phyloP scores from a whole-genome alignment of 2,329 filamentous ascomycete genomes.

The Scortechinia acanthostroma region DNA sequence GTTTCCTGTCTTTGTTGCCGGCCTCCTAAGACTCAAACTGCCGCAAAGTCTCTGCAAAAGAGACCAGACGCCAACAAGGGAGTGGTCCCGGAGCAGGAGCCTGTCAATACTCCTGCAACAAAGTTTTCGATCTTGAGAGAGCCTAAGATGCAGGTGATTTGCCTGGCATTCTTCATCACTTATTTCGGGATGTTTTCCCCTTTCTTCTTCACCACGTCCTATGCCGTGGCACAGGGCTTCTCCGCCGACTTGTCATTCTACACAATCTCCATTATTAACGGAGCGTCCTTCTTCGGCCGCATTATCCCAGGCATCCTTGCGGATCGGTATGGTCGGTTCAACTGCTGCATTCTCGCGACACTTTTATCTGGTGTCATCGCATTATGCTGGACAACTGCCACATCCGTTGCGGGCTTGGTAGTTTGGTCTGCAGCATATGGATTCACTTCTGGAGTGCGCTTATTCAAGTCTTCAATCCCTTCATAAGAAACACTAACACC shows the following conservation, averaged over 20 bases:
- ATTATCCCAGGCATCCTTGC: constrained; percentile 22
- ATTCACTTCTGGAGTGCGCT: constrained; percentile 30
- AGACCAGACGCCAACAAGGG: constrained; percentile 1
- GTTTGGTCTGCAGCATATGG: constrained; percentile 33
- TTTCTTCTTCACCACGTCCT: constrained; percentile 23
- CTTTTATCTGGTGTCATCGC: constrained; percentile 24
- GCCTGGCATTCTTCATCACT: constrained; percentile 19
- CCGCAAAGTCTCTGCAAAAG: constrained; percentile 8
- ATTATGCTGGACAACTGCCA: constrained; percentile 33
- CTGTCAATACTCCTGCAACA: constrained; percentile 9
- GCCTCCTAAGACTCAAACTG: constrained; percentile 4
- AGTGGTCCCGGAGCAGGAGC: constrained; percentile 3
- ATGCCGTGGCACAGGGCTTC: constrained; percentile 11
- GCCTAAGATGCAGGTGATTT: constrained; percentile 13
- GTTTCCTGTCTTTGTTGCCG: constrained; percentile 15
- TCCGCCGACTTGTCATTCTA: constrained; percentile 21
- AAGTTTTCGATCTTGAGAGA: constrained; percentile 10
- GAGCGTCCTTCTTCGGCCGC: constrained; percentile 23
- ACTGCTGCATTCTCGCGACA: constrained; percentile 16
- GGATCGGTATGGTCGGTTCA: constrained; percentile 21
- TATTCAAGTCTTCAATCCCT: background rate
- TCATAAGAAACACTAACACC: background rate
- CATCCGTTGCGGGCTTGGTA: constrained; percentile 29
- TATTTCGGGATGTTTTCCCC: constrained; percentile 28
- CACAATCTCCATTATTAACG: constrained; percentile 25